Evolutionary conservation across 495 filamentous ascomycete species (phyloP).

Genomic region (Aspergillus ostianus): DNA sequence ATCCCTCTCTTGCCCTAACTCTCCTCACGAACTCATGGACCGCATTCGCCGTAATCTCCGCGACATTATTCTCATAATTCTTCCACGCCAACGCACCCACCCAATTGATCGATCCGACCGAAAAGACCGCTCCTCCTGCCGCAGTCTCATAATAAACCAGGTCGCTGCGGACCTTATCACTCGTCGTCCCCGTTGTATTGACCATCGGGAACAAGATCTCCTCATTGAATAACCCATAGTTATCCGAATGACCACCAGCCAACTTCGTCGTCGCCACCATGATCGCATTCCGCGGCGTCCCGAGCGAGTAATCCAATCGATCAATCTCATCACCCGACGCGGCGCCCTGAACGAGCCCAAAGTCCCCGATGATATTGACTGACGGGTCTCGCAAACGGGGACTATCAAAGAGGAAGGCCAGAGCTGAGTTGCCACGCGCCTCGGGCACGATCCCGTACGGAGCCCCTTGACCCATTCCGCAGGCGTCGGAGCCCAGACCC

Average conservation of each 20-base stretch:
- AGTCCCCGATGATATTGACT: slow-evolving; percentile 6
- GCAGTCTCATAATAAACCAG: neutral
- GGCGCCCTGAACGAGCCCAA: slow-evolving; percentile 19
- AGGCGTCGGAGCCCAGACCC: slow-evolving; percentile 13
- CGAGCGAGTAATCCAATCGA: slow-evolving; percentile 24
- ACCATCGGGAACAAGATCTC: slow-evolving; percentile 30
- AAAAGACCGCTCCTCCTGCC: neutral
- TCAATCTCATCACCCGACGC: slow-evolving; percentile 30
- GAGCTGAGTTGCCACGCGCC: neutral
- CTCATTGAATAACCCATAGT: slow-evolving; percentile 31
- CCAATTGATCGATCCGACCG: neutral
- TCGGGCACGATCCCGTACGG: neutral
- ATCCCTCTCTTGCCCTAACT: neutral
- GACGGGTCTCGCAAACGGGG: neutral
- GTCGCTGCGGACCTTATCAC: neutral
- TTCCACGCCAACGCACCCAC: neutral
- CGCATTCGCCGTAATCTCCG: neutral
- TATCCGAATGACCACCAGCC: slow-evolving; percentile 23
- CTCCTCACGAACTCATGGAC: neutral
- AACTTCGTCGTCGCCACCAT: slow-evolving; percentile 23
- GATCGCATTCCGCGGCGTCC: slow-evolving; percentile 24
- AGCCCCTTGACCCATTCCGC: neutral
- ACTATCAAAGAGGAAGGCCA: neutral
- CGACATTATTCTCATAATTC: neutral
- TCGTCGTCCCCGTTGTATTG: slow-evolving; percentile 7